Evolutionary conservation across 257 asterid genomes (phyloP).

Genomic region (Solanum virginianum): DNA sequence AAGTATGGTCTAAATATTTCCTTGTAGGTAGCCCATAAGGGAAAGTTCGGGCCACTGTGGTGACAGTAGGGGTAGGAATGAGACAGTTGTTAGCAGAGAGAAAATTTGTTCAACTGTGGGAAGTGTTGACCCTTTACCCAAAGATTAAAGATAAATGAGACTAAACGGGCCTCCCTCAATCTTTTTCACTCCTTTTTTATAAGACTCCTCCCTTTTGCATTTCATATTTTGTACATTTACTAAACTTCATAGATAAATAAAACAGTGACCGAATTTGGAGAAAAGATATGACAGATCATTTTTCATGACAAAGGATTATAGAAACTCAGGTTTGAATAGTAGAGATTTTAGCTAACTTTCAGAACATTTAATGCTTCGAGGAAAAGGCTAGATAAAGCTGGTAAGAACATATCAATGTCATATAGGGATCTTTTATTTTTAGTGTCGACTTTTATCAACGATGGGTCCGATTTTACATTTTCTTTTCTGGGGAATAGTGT

Average conservation of each 20-base stretch:
- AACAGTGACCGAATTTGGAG: background rate
- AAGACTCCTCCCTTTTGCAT: background rate
- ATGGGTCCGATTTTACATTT: background rate
- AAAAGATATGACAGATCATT: background rate
- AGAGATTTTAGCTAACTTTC: background rate
- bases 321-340: background rate
- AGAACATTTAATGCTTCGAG: background rate
- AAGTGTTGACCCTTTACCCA: background rate
- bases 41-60: background rate
- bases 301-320: background rate
- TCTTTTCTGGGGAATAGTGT: background rate
- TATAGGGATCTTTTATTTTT: background rate
- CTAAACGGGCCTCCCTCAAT: background rate
- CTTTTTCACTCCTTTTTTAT: background rate
- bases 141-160: background rate
- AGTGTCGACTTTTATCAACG: background rate
- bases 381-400: background rate
- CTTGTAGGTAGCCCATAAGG: background rate
- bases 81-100: background rate
- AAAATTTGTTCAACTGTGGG: background rate
- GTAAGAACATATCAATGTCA: background rate
- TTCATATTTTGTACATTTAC: background rate
- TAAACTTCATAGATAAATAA: background rate
- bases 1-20: background rate
- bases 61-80: background rate